Conservation (phyloP, 208 protist genomes). For the Leishmania braziliensis region DNA sequence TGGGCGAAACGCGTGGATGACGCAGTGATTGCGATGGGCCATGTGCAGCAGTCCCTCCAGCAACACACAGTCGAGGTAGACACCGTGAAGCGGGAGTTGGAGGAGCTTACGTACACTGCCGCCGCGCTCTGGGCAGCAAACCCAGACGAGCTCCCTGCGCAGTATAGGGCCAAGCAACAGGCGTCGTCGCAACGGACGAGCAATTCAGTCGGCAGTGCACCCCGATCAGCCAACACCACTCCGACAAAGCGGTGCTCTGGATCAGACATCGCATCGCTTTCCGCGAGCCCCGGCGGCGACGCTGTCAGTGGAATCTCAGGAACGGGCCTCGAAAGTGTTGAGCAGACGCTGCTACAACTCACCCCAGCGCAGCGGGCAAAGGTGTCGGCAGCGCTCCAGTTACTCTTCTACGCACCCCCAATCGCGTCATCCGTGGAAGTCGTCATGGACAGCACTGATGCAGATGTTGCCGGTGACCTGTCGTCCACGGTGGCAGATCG, state of each 20-base stretch:
- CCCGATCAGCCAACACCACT: constrained; percentile 4
- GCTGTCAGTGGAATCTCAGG: neutral
- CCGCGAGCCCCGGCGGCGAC: neutral
- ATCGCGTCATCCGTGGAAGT: neutral
- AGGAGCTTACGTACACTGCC: constrained; percentile 21
- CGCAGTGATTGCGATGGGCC: constrained; percentile 12
- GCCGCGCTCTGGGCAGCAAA: constrained; percentile 18
- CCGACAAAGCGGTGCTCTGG: constrained; percentile 3
- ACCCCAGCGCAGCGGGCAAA: constrained; percentile 17
- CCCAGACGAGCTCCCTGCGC: constrained; percentile 20
- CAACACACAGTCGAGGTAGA: constrained; percentile 17
- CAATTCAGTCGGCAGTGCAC: constrained; percentile 1
- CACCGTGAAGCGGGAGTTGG: constrained; percentile 13
- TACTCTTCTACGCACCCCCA: constrained; percentile 20
- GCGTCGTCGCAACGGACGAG: constrained; percentile 8
- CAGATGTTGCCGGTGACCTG: neutral
- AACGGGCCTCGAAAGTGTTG: constrained; percentile 17
- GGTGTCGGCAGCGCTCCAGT: constrained; percentile 18
- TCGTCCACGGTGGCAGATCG: neutral
- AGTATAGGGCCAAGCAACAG: constrained; percentile 21
- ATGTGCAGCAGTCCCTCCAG: constrained; percentile 31
- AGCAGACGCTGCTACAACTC: constrained; percentile 14
- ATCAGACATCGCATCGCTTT: neutral
- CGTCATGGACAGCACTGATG: neutral
- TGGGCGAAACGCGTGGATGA: constrained; percentile 29